A percentile compares a stretch with the other conserved stretches of the same genome.
Evolutionary conservation across 148 eudicot genomes (phyloP).

Genomic region (Rhododendron henanense): DNA sequence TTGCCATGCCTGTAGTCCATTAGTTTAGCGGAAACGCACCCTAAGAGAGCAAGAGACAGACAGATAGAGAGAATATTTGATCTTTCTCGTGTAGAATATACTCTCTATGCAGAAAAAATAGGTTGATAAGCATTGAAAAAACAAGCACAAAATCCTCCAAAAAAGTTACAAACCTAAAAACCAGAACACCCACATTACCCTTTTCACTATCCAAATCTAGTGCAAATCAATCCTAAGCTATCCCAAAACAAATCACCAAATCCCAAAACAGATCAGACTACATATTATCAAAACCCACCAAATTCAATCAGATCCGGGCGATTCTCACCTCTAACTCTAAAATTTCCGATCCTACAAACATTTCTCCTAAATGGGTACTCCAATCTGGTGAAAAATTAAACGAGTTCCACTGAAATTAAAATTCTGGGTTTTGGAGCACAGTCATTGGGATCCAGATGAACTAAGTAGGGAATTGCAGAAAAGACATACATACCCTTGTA

Average conservation of each 20-base stretch:
- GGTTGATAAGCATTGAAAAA: neutral
- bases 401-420: neutral
- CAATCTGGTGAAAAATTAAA: slow-evolving; percentile 7
- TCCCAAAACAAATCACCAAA: neutral
- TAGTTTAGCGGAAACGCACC: neutral
- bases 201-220: neutral
- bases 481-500: slow-evolving; percentile 60
- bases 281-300: neutral
- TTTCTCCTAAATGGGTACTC: slow-evolving; percentile 17
- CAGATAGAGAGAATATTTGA: neutral
- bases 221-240: neutral
- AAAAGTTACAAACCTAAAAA: neutral
- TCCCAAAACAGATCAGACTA: neutral
- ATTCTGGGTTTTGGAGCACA: neutral
- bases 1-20: neutral
- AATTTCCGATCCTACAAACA: slow-evolving; percentile 4
- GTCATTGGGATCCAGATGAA: neutral
- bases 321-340: neutral
- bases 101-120: neutral
- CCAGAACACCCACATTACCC: neutral
- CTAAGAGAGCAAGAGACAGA: neutral
- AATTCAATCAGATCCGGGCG: neutral
- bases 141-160: neutral
- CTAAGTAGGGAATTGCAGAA: neutral
- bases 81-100: neutral